Base-by-base conservation (phyloP, 768 basidiomycete species). In the Russula foetens region DNA sequence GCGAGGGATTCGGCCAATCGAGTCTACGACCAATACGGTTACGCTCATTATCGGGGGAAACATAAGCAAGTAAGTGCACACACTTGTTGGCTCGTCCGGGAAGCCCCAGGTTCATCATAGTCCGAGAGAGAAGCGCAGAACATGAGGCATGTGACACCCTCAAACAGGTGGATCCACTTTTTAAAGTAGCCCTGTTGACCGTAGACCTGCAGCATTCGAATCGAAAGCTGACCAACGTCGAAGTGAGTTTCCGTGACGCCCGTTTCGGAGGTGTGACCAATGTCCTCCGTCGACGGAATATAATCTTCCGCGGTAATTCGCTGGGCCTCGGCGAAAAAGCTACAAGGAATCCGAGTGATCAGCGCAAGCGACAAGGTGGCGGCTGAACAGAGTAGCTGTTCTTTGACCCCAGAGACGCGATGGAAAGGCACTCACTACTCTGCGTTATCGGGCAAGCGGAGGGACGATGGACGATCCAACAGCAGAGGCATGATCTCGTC, bases 321-420 rank as follows among this genome's bases (percentile, higher is more conserved):
- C 17, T 83, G 74, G 5, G 92, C 86, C 56, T 92, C 84, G 7
- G 79, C 77, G 74, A 97, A 94, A 75, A 97, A 98, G 72, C 90
- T 93, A 63, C 28, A 31, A 14, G 19, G 17, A 4, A 19, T 19
- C 15, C 39, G 12, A 6, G 11, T 6, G 24, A 6, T 46, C 17
- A 24, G 35, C 24, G n/a, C 14, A 14, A 38, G 14, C 9, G 14
- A 38, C 3, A 47, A 17, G 26, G 8, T 2, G 39, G 14, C 9
- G 35, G 9, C 35, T 35, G 35, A 11, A 35, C 35, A 35, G 35
- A 35, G 35, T 35, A 35, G 35, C 14, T 5, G 35, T 11, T 11
- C 11, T 35, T 35, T 11, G 9, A 11, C 35, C 11, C 11, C 35
- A 5, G 35, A 35, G 35, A 35, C 15, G 4, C 9, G 50, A 41